Conservation (phyloP, 1,284 basidiomycete genomes). For the Pholiota adiposa region DNA sequence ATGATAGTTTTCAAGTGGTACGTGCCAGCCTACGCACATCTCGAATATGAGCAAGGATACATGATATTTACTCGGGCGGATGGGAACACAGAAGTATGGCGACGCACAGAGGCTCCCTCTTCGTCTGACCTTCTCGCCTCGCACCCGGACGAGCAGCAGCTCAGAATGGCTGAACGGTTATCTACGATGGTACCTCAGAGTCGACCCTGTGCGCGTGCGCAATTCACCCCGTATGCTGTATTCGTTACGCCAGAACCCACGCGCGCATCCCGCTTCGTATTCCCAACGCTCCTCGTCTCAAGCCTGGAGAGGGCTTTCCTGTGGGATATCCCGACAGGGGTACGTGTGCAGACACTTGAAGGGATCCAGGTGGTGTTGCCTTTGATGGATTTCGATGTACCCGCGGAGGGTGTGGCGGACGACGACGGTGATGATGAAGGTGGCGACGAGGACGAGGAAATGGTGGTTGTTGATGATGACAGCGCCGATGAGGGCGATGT, state of each 20-base stretch:
- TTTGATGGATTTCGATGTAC: constrained; percentile 1
- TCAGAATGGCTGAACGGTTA: constrained; percentile 14
- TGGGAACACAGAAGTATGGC: constrained; percentile 72
- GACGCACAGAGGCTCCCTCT: constrained; percentile 33
- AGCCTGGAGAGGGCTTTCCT: constrained; percentile 49
- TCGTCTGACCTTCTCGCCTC: not conserved
- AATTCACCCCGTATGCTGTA: constrained; percentile 64
- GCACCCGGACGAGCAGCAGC: constrained; percentile 41
- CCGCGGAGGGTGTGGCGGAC: not conserved
- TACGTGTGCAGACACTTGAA: constrained; percentile 48
- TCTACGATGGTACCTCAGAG: constrained; percentile 14
- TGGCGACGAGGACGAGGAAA: not conserved
- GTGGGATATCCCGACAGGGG: constrained; percentile 60
- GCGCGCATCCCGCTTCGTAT: constrained; percentile 68
- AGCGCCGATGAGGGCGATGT: not conserved
- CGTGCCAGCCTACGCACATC: constrained; percentile 64
- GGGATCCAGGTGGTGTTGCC: constrained; percentile 37
- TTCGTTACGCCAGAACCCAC: constrained; percentile 45
- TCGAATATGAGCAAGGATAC: constrained; percentile 75
- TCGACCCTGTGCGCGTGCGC: constrained; percentile 50
- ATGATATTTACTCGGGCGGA: constrained; percentile 67
- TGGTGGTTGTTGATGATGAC: not conserved
- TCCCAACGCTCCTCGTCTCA: constrained; percentile 63
- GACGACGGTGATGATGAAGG: not conserved
- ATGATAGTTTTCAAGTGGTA: constrained; percentile 43